These are phyloP conservation scores for Phialophora tarda DNA, from an alignment of 2,329 filamentous ascomycete genomes.

Conservation along the genomic window DNA sequence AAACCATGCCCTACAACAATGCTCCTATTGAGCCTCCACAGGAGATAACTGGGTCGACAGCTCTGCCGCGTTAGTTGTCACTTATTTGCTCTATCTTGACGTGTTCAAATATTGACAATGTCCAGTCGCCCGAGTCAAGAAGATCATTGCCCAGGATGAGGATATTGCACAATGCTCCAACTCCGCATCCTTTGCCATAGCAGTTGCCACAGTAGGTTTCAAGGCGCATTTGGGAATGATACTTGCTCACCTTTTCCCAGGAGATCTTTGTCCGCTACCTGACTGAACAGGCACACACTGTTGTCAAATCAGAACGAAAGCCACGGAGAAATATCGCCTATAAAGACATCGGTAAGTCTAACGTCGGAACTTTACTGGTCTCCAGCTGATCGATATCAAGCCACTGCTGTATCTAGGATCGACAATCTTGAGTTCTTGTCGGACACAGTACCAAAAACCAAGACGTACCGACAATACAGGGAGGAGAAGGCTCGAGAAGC, in stretches of 20 bases:
- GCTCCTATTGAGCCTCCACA: constrained; percentile 78
- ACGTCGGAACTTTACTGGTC: constrained; percentile 1
- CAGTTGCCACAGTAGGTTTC: constrained; percentile 75
- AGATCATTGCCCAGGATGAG: constrained; percentile 87
- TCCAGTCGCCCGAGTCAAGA: constrained; percentile 90
- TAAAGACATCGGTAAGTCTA: constrained; percentile 78
- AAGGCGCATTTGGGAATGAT: neutral
- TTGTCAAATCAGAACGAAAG: constrained; percentile 89
- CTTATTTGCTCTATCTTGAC: neutral
- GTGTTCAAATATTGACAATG: constrained; percentile 30
- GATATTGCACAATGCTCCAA: constrained; percentile 87
- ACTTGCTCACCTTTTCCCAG: constrained; percentile 51
- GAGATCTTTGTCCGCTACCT: constrained; percentile 97
- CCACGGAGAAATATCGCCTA: constrained; percentile 94
- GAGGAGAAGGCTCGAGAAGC: constrained; percentile 60
- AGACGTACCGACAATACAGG: constrained; percentile 79
- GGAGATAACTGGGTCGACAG: constrained; percentile 82
- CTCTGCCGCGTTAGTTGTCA: constrained; percentile 74
- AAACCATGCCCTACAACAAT: constrained; percentile 85
- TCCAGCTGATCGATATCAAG: constrained; percentile 50
- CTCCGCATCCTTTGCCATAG: constrained; percentile 92
- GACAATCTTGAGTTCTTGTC: constrained; percentile 95
- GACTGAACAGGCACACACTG: constrained; percentile 80
- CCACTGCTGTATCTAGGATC: constrained; percentile 81
- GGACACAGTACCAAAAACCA: constrained; percentile 87